Evolutionary conservation across 2,329 filamentous ascomycete genomes (phyloP).

Genomic region (Pyrenophora teres): DNA sequence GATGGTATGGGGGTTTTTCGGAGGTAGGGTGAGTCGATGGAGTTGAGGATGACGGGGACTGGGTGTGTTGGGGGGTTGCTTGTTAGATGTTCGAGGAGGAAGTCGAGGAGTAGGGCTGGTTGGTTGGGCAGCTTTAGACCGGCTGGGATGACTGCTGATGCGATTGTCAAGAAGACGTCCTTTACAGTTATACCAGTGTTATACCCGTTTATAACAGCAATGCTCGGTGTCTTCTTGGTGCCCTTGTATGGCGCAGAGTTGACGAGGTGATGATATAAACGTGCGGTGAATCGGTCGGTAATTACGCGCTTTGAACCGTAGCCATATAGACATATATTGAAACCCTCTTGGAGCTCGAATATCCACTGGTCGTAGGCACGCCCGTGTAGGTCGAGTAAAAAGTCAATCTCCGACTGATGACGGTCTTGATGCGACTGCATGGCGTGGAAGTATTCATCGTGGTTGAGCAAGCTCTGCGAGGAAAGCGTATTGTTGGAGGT

Average conservation of each 20-base stretch:
- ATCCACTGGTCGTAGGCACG: constrained; percentile 88
- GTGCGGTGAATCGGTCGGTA: constrained; percentile 73
- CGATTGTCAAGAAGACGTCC: constrained; percentile 72
- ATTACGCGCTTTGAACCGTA: constrained; percentile 86
- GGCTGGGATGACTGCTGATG: constrained; percentile 61
- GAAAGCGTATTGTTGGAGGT: constrained; percentile 86
- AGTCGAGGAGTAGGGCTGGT: constrained; percentile 69
- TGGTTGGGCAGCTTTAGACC: constrained; percentile 65
- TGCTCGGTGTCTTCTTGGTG: constrained; percentile 56
- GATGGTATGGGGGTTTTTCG: constrained; percentile 72
- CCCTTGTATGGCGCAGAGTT: constrained; percentile 33
- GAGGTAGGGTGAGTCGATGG: constrained; percentile 78
- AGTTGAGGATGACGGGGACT: constrained; percentile 79
- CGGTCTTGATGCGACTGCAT: constrained; percentile 68
- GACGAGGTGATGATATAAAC: constrained; percentile 60
- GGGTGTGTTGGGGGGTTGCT: constrained; percentile 40
- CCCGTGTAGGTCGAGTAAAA: constrained; percentile 74
- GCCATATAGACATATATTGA: constrained; percentile 84
- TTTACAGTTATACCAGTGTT: constrained; percentile 67
- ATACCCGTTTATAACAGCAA: constrained; percentile 89
- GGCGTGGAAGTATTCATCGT: constrained; percentile 86
- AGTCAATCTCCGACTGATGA: constrained; percentile 71
- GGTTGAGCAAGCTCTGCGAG: constrained; percentile 75
- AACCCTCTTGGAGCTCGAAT: constrained; percentile 85
- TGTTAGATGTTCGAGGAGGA: constrained; percentile 66